Base-by-base conservation (phyloP, 495 filamentous ascomycete species). In the Hypoxylon lienhwacheense region DNA sequence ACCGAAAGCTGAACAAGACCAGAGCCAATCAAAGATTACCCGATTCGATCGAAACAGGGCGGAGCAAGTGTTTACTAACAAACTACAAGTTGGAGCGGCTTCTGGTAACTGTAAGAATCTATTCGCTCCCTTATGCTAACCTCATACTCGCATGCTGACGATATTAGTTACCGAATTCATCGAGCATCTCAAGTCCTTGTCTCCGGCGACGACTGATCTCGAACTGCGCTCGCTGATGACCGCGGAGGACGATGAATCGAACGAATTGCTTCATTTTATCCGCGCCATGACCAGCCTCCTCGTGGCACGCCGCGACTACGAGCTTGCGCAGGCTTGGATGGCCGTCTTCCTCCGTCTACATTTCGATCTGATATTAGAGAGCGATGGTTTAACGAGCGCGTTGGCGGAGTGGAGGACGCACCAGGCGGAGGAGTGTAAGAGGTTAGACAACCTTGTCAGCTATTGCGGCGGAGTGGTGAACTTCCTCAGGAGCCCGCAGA, bases 241-340 rank as follows among this genome's bases (percentile, higher is more conserved):
- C 5, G 72, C 63, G 66, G 52, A 61, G 14, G 43, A 72, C 61
- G 44, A 75, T 47, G 54, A 75, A 43, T 59, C 73, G 15, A 79
- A 78, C 53, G 75, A 79, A 62, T 47, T 76, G 10, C 61, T 77
- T 1, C 75, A 79, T 37, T 97, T 98, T 60, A 83, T 97, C 25
- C 46, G 68, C 6, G 89, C 90, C 3, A 71, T 98, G 35, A 91
- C 88, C 0, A 72, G 70, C 48, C 78, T 86, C 11, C 73, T 97
- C 19, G 69, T 71, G 14, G 72, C 78, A 31, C 81, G 81, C 47
- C 79, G 77, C 33, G 93, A 98, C 72, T 98, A 91, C 67, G 93
- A 98, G 66, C 77, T 98, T 37, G 85, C 89, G 31, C 90, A 96
- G 71, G 89, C 89, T 7, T 98, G 95, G 93, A 96, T 98, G 88